Conservation (phyloP, 1,284 basidiomycete species). For the Paramarasmius palmivorus region DNA sequence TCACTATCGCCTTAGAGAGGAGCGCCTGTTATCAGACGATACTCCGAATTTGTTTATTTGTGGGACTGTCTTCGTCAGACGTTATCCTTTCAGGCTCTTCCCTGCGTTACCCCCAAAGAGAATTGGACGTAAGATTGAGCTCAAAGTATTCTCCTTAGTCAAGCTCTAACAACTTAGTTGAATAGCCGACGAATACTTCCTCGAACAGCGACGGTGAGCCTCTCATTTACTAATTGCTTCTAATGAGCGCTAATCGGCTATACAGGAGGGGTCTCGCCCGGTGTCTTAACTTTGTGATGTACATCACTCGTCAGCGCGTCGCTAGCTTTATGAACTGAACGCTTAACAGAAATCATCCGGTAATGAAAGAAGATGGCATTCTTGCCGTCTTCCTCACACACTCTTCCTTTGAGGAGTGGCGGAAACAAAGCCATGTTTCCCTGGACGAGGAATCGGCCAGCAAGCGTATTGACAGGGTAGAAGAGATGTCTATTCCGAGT, state of each 20-base stretch:
- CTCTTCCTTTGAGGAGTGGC: conserved; percentile 82
- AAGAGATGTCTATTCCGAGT: conserved; percentile 90
- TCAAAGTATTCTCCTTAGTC: conserved; percentile 5
- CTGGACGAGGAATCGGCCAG: conserved; percentile 86
- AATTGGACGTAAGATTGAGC: conserved; percentile 69
- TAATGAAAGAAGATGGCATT: conserved; percentile 84
- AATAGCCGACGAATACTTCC: conserved; percentile 80
- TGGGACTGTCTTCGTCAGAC: conserved; percentile 78
- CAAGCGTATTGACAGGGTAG: conserved; percentile 78
- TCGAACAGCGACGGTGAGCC: conserved; percentile 80
- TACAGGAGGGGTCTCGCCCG: conserved; percentile 78
- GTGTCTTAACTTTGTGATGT: conserved; percentile 80
- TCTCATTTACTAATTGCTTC: not conserved
- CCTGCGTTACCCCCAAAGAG: conserved; percentile 90
- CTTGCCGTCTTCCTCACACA: conserved; percentile 82
- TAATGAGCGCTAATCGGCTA: conserved; percentile 6
- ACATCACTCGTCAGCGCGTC: conserved; percentile 21
- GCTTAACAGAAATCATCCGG: conserved; percentile 77
- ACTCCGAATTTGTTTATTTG: conserved; percentile 89
- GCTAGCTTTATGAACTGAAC: not conserved
- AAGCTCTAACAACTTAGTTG: conserved; percentile 7
- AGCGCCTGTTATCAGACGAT: conserved; percentile 69
- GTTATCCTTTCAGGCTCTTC: conserved; percentile 91
- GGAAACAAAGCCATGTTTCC: conserved; percentile 70
- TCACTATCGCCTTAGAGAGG: conserved; percentile 47